Evolutionary conservation across 345 rosid genomes (phyloP).

Genomic region (Populus tremula): DNA sequence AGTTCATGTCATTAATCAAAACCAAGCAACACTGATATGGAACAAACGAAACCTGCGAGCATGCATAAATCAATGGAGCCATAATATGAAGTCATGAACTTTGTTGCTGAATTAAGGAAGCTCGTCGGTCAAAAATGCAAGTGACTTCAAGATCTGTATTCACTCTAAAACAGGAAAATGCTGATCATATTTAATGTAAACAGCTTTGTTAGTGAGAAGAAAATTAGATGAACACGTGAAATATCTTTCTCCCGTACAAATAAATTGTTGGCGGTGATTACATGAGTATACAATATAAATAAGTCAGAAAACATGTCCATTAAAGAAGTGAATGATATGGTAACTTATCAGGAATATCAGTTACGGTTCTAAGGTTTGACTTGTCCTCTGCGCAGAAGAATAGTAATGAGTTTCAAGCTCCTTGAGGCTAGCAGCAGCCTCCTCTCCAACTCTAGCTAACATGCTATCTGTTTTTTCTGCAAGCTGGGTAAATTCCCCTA

Average conservation of each 20-base stretch:
- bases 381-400: slow-evolving; percentile 52
- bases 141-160: neutral
- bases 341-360: neutral
- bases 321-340: neutral
- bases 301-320: neutral
- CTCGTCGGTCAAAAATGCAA: neutral
- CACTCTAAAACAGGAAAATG: neutral
- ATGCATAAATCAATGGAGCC: neutral
- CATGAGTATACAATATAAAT: neutral
- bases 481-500: slow-evolving; percentile 53
- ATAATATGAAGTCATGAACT: neutral
- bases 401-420: slow-evolving; percentile 79
- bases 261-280: neutral
- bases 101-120: neutral
- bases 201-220: neutral
- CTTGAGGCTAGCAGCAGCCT: slow-evolving; percentile 85
- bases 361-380: slow-evolving; percentile 1
- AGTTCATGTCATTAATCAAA: neutral
- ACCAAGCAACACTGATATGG: neutral
- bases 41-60: neutral
- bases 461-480: slow-evolving; percentile 59
- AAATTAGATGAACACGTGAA: neutral
- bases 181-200: neutral
- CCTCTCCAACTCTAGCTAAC: slow-evolving; percentile 71
- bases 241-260: neutral